These are phyloP conservation scores for Colletotrichum plurivorum DNA, from an alignment of 2,329 filamentous ascomycete species.

Conservation along the genomic window DNA sequence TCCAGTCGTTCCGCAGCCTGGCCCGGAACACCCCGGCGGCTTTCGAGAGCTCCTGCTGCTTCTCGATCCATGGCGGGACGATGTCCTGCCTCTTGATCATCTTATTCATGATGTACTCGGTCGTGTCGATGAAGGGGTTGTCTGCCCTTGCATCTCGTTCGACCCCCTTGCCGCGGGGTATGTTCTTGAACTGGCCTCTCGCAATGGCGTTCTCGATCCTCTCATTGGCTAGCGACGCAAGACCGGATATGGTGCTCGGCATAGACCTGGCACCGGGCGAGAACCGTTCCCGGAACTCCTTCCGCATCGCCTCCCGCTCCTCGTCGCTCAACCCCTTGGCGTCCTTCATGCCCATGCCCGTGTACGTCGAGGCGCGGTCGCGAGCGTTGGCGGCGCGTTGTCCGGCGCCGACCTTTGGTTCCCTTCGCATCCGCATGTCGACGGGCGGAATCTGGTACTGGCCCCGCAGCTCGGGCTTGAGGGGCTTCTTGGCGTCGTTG, in stretches of 20 bases:
- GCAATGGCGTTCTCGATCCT: slow-evolving; percentile 94
- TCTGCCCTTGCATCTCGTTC: slow-evolving; percentile 85
- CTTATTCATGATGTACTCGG: slow-evolving; percentile 98
- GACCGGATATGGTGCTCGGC: slow-evolving; percentile 82
- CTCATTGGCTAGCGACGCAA: slow-evolving; percentile 89
- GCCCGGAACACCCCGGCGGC: slow-evolving; percentile 79
- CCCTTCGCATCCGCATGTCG: slow-evolving; percentile 64
- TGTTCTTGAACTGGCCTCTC: slow-evolving; percentile 87
- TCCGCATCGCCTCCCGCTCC: slow-evolving; percentile 79
- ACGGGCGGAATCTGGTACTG: slow-evolving; percentile 62
- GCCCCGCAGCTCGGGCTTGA: slow-evolving; percentile 65
- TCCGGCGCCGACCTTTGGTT: slow-evolving; percentile 56
- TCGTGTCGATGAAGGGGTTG: slow-evolving; percentile 94
- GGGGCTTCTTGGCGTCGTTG: slow-evolving; percentile 81
- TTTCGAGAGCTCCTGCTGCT: slow-evolving; percentile 89
- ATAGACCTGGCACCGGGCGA: slow-evolving; percentile 78
- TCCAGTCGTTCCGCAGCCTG: slow-evolving; percentile 87
- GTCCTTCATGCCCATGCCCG: slow-evolving; percentile 61
- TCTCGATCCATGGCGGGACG: slow-evolving; percentile 98
- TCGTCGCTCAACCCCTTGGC: slow-evolving; percentile 71
- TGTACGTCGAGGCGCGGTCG: slow-evolving; percentile 70
- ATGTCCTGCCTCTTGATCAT: slow-evolving; percentile 98
- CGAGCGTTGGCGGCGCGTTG: slow-evolving; percentile 67
- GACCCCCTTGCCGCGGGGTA: slow-evolving; percentile 84
- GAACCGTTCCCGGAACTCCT: slow-evolving; percentile 86